Conservation (phyloP, 176 grass and related monocot species). For the Triticum dicoccoides region DNA sequence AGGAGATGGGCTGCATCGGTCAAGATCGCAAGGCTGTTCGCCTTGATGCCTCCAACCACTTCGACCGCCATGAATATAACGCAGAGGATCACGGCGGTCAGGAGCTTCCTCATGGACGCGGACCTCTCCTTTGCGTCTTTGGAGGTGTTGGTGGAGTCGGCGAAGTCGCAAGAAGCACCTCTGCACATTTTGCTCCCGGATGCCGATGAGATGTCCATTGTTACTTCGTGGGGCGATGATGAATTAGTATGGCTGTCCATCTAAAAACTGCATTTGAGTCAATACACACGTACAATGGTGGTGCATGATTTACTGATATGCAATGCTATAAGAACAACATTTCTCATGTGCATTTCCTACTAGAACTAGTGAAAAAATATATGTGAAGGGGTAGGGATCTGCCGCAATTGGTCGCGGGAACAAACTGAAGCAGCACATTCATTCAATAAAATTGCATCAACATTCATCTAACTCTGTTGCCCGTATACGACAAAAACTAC, state of each 20-base stretch:
- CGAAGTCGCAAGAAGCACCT: conserved; percentile 74
- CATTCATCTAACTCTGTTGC: background rate
- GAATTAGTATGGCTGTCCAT: conserved; percentile 52
- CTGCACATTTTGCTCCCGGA: conserved; percentile 63
- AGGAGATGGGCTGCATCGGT: conserved; percentile 97
- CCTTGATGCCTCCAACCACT: conserved; percentile 89
- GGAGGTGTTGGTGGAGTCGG: conserved; percentile 41
- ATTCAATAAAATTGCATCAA: background rate
- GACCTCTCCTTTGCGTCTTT: conserved; percentile 71
- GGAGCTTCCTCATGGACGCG: conserved; percentile 81
- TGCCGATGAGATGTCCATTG: conserved; percentile 48
- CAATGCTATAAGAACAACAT: background rate
- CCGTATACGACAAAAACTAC: background rate
- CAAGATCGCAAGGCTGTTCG: conserved; percentile 93
- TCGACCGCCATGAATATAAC: conserved; percentile 87
- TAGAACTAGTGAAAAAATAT: background rate
- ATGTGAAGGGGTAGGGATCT: no score
- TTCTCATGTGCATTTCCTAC: background rate
- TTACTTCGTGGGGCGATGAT: conserved; percentile 44
- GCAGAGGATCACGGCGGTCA: conserved; percentile 77
- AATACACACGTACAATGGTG: background rate
- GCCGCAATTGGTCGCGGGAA: no score
- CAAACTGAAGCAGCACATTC: background rate
- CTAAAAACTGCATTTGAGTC: conserved; percentile 42
- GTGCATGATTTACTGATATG: background rate